Evolutionary conservation across 1,139 yeast species (phyloP), one percentile per base, ranked within the genome.

Genomic region (Candida albicans): DNA sequence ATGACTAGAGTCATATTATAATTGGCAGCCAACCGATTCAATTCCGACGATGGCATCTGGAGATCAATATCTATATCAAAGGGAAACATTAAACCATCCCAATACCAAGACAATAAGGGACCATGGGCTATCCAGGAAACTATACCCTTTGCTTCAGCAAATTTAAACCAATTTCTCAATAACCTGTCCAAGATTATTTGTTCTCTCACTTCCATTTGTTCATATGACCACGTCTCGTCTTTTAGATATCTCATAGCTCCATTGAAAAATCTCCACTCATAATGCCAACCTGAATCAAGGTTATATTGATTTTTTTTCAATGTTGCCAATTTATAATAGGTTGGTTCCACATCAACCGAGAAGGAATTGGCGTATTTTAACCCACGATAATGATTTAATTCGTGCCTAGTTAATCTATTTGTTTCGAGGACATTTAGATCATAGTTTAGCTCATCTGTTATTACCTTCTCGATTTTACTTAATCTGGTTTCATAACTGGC

Each of bases 51-150:
- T 9, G 71, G 71, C 70, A 67, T 67, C 52, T 67, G 73, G 28
- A 67, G 63, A 51, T 67, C 73, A 40, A 62, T 60, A 48, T 67
- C 72, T 30, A 59, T 57, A 53, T 67, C 72, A 54, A 62, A 67
- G 5, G 73, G 73, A 49, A 67, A 66, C 59, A 60, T 57, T 40
- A 66, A 50, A 3, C 72, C 72, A 51, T 67, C 62, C 70, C 71
- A 66, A 43, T 64, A 64, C 71, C 72, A 67, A 7, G 73, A 60
- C 39, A 77, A 59, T 37, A 77, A 59, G 0, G 80, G 70, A 6
- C 82, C 82, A 55, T 77, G 82, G 2, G 81, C 79, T 29, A 76
- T 62, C 70, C 79, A 74, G n/a, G 76, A 63, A 4, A 65, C 60
- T 33, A 64, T 62, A 11, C 70, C 70, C 45, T 64, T 65, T 46